Conservation (phyloP, 345 rosid genomes). For the Moricandia moricandioides region DNA sequence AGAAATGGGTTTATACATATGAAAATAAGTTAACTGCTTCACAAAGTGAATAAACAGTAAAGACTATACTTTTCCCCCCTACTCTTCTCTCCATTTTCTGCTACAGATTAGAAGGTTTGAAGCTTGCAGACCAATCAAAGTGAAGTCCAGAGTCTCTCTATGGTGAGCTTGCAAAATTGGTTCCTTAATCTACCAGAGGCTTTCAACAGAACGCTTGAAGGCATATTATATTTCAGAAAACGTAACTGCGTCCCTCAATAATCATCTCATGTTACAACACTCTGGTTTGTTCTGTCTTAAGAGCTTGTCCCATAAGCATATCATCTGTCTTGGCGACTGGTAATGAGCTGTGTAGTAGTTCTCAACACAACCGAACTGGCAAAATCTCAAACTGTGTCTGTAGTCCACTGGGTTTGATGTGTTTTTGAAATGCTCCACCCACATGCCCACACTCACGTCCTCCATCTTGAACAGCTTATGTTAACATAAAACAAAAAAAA, state of each 20-base stretch:
- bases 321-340: conserved; percentile 95
- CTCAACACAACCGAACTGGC: conserved; percentile 89
- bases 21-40: conserved; percentile 10
- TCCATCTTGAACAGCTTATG: conserved; percentile 93
- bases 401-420: conserved; percentile 68
- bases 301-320: conserved; percentile 82
- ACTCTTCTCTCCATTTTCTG: conserved; percentile 3
- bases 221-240: conserved; percentile 10
- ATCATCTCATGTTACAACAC: conserved; percentile 91
- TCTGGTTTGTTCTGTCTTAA: conserved; percentile 50
- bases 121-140: conserved; percentile 13
- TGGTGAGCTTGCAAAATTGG: conserved; percentile 25
- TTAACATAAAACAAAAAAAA: not conserved
- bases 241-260: not conserved
- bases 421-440: conserved; percentile 89
- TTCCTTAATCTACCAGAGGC: conserved; percentile 22
- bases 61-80: not conserved
- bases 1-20: conserved; percentile 19
- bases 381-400: conserved; percentile 77
- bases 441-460: conserved; percentile 98
- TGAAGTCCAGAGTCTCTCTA: conserved; percentile 2
- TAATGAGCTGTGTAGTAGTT: conserved; percentile 89
- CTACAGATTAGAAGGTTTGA: conserved; percentile 2
- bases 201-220: conserved; percentile 17
- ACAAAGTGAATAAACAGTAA: conserved; percentile 13